Percentiles rank a stretch among this genome's conserved stretches.
phyloP scores from a whole-genome alignment of 2,329 filamentous ascomycete genomes.

The Didymella lethalis region DNA sequence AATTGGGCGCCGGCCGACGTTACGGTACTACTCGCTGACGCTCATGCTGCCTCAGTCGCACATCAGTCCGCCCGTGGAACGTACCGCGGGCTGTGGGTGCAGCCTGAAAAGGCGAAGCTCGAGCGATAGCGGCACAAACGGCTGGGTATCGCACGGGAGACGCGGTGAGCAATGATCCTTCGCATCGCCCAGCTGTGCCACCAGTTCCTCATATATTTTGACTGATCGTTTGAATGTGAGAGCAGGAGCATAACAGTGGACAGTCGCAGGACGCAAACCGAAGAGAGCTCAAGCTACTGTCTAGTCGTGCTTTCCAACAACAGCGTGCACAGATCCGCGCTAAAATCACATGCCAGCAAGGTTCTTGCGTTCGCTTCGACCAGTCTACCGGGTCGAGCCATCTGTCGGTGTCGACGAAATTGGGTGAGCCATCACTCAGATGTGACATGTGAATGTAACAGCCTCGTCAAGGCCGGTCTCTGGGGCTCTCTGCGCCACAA shows the following conservation, averaged over 20 bases:
- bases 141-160: slow-evolving; percentile 8
- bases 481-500: not conserved
- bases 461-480: not conserved
- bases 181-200: not conserved
- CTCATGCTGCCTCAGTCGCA: slow-evolving; percentile 22
- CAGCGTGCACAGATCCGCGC: slow-evolving; percentile 6
- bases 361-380: slow-evolving; percentile 11
- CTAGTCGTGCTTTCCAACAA: slow-evolving; percentile 2
- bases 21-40: slow-evolving; percentile 10
- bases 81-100: slow-evolving; percentile 15
- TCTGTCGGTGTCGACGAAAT: slow-evolving; percentile 11
- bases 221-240: too few relatives aligned
- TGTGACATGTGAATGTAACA: slow-evolving; percentile 14
- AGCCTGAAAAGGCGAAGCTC: slow-evolving; percentile 15
- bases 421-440: not conserved
- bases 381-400: slow-evolving; percentile 13
- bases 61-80: slow-evolving; percentile 18
- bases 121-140: slow-evolving; percentile 18
- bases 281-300: not conserved
- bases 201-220: not conserved
- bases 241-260: not conserved
- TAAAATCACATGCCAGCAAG: slow-evolving; percentile 1
- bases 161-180: not conserved
- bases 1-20: slow-evolving; percentile 13
- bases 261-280: not conserved